Percentiles rank a stretch among this genome's conserved stretches.
phyloP scores from a whole-genome alignment of 306 rosid genomes.

The Canavalia ensiformis region DNA sequence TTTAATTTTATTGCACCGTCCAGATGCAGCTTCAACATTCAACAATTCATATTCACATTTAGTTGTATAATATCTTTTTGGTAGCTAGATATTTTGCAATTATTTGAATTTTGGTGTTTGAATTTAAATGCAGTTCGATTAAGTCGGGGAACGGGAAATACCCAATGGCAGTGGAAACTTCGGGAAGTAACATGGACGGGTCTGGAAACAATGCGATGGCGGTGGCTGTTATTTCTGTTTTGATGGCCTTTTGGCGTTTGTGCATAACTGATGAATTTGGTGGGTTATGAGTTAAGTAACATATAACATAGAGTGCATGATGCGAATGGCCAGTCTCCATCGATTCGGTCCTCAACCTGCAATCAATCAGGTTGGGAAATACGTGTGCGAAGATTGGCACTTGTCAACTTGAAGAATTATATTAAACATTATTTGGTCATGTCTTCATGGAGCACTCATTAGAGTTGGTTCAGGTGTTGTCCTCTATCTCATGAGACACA shows the following conservation, averaged over 20 bases:
- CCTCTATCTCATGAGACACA: slow-evolving; percentile 30
- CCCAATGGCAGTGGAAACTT: slow-evolving; percentile 55
- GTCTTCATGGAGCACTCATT: background rate
- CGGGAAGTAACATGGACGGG: slow-evolving; percentile 34
- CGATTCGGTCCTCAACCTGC: slow-evolving; percentile 29
- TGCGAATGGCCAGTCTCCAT: background rate
- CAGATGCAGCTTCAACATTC: background rate
- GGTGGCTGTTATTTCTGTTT: slow-evolving; percentile 14
- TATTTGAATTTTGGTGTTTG: background rate
- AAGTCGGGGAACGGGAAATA: slow-evolving; percentile 68
- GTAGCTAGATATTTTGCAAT: background rate
- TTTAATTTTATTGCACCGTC: slow-evolving; percentile 49
- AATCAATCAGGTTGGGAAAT: slow-evolving; percentile 24
- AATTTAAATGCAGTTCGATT: slow-evolving; percentile 66
- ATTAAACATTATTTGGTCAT: background rate
- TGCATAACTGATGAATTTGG: slow-evolving; percentile 36
- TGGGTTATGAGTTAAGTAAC: background rate
- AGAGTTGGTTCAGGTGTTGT: slow-evolving; percentile 35
- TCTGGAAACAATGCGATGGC: background rate
- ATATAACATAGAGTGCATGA: background rate
- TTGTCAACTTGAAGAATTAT: slow-evolving; percentile 34
- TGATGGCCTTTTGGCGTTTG: slow-evolving; percentile 52
- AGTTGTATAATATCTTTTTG: background rate
- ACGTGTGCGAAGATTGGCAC: slow-evolving; percentile 23
- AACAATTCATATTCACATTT: background rate